A percentile compares a stretch with the other conserved stretches of the same genome.
Conservation (phyloP, 2,329 filamentous ascomycete species). For the Scedosporium apiospermum region DNA sequence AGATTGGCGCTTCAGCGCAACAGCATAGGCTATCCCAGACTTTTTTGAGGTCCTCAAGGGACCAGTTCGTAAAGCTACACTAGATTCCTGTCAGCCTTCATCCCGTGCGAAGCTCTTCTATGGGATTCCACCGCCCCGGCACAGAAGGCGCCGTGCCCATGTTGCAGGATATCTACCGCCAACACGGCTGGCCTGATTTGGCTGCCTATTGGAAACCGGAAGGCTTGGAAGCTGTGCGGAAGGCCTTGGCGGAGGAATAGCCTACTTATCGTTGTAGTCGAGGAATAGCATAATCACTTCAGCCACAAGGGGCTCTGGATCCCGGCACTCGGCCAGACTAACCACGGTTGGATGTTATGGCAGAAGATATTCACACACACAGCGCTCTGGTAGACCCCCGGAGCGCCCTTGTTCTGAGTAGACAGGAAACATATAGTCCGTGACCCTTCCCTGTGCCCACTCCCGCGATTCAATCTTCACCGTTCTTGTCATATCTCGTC, state of each 20-base stretch:
- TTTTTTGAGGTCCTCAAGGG: conserved; percentile 18
- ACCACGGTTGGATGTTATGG: too few species aligned
- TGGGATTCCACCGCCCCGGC: not conserved
- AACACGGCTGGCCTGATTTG: conserved; percentile 16
- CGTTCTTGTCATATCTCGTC: too few species aligned
- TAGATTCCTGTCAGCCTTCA: too few species aligned
- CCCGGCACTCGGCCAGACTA: not conserved
- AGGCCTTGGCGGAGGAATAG: not conserved
- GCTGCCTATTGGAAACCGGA: conserved; percentile 14
- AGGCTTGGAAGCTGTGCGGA: conserved; percentile 12
- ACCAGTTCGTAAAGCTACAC: conserved; percentile 13
- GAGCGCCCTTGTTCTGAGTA: too few species aligned
- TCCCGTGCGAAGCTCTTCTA: conserved; percentile 12
- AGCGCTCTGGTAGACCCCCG: too few species aligned
- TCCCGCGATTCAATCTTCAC: too few species aligned
- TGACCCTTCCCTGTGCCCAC: too few species aligned
- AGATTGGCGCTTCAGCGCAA: conserved; percentile 15
- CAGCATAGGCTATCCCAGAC: conserved; percentile 16
- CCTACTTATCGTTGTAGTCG: not conserved
- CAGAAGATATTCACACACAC: too few species aligned
- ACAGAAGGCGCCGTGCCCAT: conserved; percentile 8
- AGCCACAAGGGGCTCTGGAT: not conserved
- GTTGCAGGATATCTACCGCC: conserved; percentile 14
- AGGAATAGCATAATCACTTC: not conserved
- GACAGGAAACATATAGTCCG: too few species aligned